Evolutionary conservation across 2,329 filamentous ascomycete genomes (phyloP), one percentile per base, ranked within the genome.

Genomic region (Fusarium foetens): DNA sequence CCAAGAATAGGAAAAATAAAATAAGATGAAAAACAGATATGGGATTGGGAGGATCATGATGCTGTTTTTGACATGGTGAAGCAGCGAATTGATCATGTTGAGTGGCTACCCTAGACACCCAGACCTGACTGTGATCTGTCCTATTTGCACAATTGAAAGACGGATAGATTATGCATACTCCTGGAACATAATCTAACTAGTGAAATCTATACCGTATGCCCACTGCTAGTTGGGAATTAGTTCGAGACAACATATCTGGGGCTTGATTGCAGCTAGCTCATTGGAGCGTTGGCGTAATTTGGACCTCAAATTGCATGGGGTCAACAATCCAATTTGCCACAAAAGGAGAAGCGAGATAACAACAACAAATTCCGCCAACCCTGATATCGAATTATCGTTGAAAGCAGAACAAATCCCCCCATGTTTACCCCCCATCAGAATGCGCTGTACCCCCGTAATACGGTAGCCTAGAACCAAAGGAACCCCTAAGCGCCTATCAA

Each of bases 341-440:
- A 39, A 62, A 63, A 63, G 61, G 61, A 64, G 61, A 53, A 64
- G 61, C 61, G 61, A 64, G 19, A 64, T 64, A 42, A 64, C 57
- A 38, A 51, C n/a, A 62, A 53, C 33, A 45, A 45, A n/a, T 25
- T 35, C 31, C 31, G 14, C 21, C 41, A 48, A 39, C 53, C 39
- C 42, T 35, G 53, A 33, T 46, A 46, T 46, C 38, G 21, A n/a
- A 13, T 13, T 41, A 41, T 53, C 49, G 49, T 53, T 53, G 35
- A 53, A 53, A 41, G 49, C 49, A 41, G 49, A 53, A 53, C 19
- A 39, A 19, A 23, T 9, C 8, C 31, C n/a, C 14, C 33, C 17
- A 10, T 53, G 23, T n/a, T 39, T 13, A 39, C 49, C 19, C 35
- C 49, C 19, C 23, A 53, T 53, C 33, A n/a, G 29, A 53, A 27